A percentile compares a stretch with the other conserved stretches of the same genome.
Evolutionary conservation across 2,329 filamentous ascomycete genomes (phyloP).

Genomic region (Fusarium drepaniforme): DNA sequence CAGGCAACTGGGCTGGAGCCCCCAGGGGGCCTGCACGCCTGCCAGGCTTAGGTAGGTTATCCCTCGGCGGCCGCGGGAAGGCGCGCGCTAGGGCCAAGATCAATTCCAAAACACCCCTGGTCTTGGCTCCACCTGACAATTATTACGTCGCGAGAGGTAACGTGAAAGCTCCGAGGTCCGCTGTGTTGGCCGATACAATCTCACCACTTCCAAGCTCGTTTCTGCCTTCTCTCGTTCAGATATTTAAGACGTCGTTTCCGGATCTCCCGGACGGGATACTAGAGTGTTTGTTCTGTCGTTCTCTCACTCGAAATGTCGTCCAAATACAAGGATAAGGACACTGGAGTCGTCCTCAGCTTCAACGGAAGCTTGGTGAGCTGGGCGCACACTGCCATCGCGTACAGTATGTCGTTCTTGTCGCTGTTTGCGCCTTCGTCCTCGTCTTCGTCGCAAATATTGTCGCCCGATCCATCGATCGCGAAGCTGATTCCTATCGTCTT

Average conservation of each 20-base stretch:
- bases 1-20: background rate
- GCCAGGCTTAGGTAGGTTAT: background rate
- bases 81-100: constrained; percentile 36
- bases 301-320: constrained; percentile 48
- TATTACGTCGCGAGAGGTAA: constrained; percentile 44
- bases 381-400: constrained; percentile 86
- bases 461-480: constrained; percentile 5
- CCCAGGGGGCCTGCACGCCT: background rate
- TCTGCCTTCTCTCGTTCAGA: constrained; percentile 30
- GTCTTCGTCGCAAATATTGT: background rate
- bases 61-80: constrained; percentile 34
- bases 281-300: constrained; percentile 35
- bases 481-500: constrained; percentile 35
- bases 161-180: constrained; percentile 44
- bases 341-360: constrained; percentile 71
- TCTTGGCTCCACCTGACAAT: constrained; percentile 36
- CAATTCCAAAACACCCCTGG: constrained; percentile 31
- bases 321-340: constrained; percentile 75
- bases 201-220: constrained; percentile 38
- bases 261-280: constrained; percentile 49
- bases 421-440: constrained; percentile 3
- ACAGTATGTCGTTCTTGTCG: constrained; percentile 66
- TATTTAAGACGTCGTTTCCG: constrained; percentile 36
- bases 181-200: constrained; percentile 38
- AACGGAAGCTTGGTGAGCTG: constrained; percentile 93